phyloP scores from a whole-genome alignment of 1,284 basidiomycete genomes.

The Xanthoconium separans region DNA sequence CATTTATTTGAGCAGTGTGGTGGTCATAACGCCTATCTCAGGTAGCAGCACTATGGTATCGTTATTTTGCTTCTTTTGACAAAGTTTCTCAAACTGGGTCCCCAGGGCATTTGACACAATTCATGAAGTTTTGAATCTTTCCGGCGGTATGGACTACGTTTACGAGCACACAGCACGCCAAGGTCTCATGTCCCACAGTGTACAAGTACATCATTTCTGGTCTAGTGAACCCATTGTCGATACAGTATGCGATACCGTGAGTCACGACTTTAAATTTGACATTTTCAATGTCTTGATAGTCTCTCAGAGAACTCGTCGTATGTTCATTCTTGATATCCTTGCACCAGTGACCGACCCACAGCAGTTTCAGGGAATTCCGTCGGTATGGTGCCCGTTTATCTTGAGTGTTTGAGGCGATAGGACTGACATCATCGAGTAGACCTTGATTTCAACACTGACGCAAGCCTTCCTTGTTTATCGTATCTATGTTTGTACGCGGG shows the following conservation, averaged over 20 bases:
- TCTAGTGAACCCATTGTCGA: not conserved
- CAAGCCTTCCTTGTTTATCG: slow-evolving; percentile 14
- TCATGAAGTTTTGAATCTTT: not conserved
- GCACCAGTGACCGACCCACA: not conserved
- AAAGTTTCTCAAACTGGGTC: not conserved
- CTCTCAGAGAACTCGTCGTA: not conserved
- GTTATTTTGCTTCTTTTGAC: not conserved
- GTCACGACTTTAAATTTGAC: not conserved
- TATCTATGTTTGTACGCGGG: slow-evolving; percentile 6
- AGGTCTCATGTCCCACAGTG: not conserved
- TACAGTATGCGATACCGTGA: not conserved
- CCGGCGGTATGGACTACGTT: not conserved
- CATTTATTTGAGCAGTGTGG: not conserved
- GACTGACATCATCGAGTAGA: slow-evolving; percentile 4
- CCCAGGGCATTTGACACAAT: slow-evolving; percentile 1
- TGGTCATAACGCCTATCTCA: not conserved
- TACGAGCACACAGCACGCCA: not conserved
- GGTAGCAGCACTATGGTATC: slow-evolving; percentile 2
- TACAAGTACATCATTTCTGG: slow-evolving; percentile 1
- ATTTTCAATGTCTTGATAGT: not conserved
- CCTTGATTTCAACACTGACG: not conserved
- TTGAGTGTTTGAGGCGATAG: not conserved
- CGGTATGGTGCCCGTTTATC: not conserved
- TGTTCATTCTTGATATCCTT: not conserved
- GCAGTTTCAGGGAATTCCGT: not conserved